Evolutionary conservation across 352 stramenopile species (phyloP).

Genomic region (Phytopythium cucurbitacearum): DNA sequence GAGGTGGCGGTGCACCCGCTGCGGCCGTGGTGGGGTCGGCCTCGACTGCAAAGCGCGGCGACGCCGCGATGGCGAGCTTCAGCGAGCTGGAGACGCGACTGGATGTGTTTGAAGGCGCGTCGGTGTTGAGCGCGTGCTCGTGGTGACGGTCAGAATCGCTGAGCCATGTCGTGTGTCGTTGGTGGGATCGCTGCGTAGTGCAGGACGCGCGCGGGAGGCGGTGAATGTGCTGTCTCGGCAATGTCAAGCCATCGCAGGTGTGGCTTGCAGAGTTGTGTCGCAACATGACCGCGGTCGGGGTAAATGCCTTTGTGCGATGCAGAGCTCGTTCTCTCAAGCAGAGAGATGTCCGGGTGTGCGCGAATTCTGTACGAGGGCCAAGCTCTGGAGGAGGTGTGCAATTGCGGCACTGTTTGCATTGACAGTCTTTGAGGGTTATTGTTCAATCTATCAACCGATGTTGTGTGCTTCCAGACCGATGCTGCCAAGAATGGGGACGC

Average conservation of each 20-base stretch:
- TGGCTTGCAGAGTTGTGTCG: slow-evolving; percentile 21
- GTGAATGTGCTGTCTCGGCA: slow-evolving; percentile 48
- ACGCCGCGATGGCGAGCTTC: slow-evolving; percentile 12
- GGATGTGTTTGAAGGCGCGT: slow-evolving; percentile 36
- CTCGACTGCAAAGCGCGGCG: slow-evolving; percentile 3
- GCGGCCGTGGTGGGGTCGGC: neutral
- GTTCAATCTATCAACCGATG: no score
- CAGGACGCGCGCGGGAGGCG: slow-evolving; percentile 31
- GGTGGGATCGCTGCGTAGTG: no score
- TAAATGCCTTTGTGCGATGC: no score
- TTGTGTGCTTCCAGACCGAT: neutral
- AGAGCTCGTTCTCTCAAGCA: neutral
- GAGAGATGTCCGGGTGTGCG: neutral
- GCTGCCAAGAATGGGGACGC: neutral
- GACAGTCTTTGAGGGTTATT: no score
- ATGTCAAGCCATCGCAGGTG: slow-evolving; percentile 53
- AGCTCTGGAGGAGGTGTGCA: neutral
- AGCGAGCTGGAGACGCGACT: slow-evolving; percentile 20
- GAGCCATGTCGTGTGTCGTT: no score
- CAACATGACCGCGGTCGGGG: slow-evolving; percentile 2
- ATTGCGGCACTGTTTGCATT: no score
- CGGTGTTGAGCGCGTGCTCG: neutral
- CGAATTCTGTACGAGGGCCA: neutral
- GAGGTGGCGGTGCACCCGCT: slow-evolving; percentile 3
- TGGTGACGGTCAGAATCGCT: neutral